A percentile compares a stretch with the other conserved stretches of the same genome.
Evolutionary conservation across 441 rosid species (phyloP).

Genomic region (Syzygium syzygioides): DNA sequence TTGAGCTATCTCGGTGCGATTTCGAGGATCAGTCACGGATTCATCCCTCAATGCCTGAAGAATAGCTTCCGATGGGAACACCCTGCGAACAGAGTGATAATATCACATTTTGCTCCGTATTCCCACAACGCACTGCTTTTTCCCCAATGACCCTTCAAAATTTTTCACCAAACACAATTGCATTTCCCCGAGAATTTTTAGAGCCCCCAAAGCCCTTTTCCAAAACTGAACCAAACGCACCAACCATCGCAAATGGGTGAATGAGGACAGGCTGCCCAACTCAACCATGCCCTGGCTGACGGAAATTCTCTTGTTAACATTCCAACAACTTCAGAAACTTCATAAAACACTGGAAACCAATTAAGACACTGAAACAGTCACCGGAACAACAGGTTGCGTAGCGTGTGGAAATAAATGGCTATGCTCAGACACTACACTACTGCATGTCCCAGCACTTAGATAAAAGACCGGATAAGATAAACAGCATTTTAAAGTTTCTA

Average conservation of each 20-base stretch:
- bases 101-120: neutral
- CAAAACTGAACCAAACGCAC: neutral
- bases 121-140: neutral
- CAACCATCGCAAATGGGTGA: neutral
- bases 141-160: neutral
- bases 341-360: neutral
- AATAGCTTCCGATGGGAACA: slow-evolving; percentile 34
- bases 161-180: neutral
- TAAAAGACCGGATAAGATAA: neutral
- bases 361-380: neutral
- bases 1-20: slow-evolving; percentile 52
- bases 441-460: neutral
- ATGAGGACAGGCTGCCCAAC: neutral
- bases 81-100: slow-evolving; percentile 23
- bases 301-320: neutral
- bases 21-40: slow-evolving; percentile 58
- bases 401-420: neutral
- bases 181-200: neutral
- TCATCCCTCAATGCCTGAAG: slow-evolving; percentile 55
- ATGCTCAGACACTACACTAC: neutral
- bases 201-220: neutral
- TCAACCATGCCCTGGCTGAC: neutral
- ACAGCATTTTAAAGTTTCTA: neutral
- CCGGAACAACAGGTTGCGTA: neutral
- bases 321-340: neutral